Percentiles rank a stretch among this genome's conserved stretches.
Conservation (phyloP, 108 stramenopile genomes). For the Parmales sp. region DNA sequence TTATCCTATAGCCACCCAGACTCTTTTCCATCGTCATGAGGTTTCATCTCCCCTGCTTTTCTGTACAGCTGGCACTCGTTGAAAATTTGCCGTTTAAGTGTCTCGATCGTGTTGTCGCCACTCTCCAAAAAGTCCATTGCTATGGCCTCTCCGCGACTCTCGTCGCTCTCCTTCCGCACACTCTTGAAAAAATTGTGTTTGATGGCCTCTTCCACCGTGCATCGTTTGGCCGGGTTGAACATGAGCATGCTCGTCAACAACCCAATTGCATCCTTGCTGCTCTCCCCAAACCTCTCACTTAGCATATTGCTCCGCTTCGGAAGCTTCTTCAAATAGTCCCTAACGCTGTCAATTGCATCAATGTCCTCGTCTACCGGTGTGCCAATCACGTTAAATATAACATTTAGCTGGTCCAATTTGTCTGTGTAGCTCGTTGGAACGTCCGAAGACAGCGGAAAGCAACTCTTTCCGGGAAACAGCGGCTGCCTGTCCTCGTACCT, state of each 20-base stretch:
- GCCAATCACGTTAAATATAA: conserved; percentile 90
- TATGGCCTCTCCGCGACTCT: conserved; percentile 42
- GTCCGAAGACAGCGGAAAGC: conserved; percentile 85
- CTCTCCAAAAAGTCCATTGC: conserved; percentile 55
- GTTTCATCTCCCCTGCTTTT: too few species aligned
- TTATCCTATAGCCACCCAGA: too few species aligned
- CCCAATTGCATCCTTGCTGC: conserved; percentile 69
- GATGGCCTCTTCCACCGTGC: conserved; percentile 83
- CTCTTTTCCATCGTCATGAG: too few species aligned
- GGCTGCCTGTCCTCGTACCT: conserved; percentile 78
- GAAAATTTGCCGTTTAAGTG: conserved; percentile 55
- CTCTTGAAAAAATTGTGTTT: conserved; percentile 73
- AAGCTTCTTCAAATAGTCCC: conserved; percentile 63
- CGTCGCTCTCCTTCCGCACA: conserved; percentile 50
- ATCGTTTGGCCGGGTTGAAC: conserved; percentile 80
- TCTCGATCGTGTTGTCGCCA: conserved; percentile 45
- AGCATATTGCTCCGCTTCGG: conserved; percentile 42
- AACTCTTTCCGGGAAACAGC: conserved; percentile 91
- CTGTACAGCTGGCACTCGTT: conserved; percentile 69
- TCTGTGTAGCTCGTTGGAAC: conserved; percentile 38
- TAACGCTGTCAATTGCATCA: conserved; percentile 51
- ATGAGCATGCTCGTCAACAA: conserved; percentile 81
- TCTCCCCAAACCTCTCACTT: conserved; percentile 56
- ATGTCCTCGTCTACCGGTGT: conserved; percentile 77
- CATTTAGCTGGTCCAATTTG: conserved; percentile 86